Conservation (phyloP, 257 asterid species). For the Eustoma russellianum region DNA sequence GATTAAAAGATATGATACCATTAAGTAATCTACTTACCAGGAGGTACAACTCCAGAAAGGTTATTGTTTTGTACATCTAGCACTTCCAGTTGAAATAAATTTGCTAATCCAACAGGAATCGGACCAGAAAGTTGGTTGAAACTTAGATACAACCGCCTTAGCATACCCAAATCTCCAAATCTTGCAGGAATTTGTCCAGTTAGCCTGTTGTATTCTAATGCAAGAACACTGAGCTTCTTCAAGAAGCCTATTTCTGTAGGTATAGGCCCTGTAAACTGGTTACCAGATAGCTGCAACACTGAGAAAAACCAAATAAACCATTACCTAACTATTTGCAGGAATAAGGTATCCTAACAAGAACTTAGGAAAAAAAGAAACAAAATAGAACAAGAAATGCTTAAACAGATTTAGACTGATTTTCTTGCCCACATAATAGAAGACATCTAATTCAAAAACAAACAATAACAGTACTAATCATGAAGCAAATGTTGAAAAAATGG, state of each 20-base stretch:
- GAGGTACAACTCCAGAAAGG: conserved; percentile 69
- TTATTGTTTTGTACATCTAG: conserved; percentile 65
- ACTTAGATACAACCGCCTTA: conserved; percentile 44
- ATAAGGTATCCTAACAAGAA: too few species aligned
- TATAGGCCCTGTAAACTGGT: conserved; percentile 60
- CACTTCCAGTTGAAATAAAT: conserved; percentile 37
- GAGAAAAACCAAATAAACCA: conserved; percentile 12
- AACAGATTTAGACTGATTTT: too few species aligned
- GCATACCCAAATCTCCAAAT: conserved; percentile 37
- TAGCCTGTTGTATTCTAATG: conserved; percentile 40
- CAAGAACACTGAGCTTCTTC: conserved; percentile 44
- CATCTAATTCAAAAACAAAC: too few species aligned
- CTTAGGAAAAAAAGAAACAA: too few species aligned
- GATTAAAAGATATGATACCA: neutral
- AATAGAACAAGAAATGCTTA: too few species aligned
- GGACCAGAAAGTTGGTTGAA: conserved; percentile 71
- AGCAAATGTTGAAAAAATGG: too few species aligned
- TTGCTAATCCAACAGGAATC: conserved; percentile 44
- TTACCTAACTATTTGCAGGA: neutral
- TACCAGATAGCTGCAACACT: conserved; percentile 71
- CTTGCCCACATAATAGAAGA: too few species aligned
- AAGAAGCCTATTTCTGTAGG: conserved; percentile 50
- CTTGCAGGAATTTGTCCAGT: conserved; percentile 56
- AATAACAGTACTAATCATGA: too few species aligned
- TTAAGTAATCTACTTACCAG: conserved; percentile 29